Base-by-base conservation (phyloP, 176 grass and related monocot species). In the Eragrostis curvula region DNA sequence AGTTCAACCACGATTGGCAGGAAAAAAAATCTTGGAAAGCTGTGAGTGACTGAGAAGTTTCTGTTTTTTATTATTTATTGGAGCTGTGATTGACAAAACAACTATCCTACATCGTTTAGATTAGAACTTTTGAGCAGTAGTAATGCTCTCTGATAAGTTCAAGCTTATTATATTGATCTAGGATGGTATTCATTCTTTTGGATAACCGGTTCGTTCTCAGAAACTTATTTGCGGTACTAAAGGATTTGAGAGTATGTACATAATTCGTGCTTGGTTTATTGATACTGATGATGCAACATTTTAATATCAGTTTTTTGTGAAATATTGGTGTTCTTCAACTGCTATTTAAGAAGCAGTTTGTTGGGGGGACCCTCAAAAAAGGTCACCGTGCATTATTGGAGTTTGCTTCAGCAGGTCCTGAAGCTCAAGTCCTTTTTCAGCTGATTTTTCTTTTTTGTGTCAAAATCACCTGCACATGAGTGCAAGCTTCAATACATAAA, bases 401-500 rank as follows among this genome's bases (percentile, higher is more conserved):
- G 85, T 68, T 75, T 69, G 71, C 63, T 82, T 87, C 28, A 87
- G 85, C 71, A 75, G 52, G 9, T 82, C 79, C 71, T 76, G 71
- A 67, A 76, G 85, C 71, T 69, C 85, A 75, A 51, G 42, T 52
- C 63, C 64, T 44, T 81, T 87, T 87, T 69, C 78, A 87, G 81
- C 78, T 82, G 51, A 75, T 62, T 87, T 81, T 82, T 63, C 79
- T 53, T 72, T 82, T 40, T 81, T 81, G 78, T 75, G 23, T 77
- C 85, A 87, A 82, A 70, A 75, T 87, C 64, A 87, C 85, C 85
- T 87, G 79, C 85, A 87, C 79, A 87, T 45, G 70, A 87, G 79
- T 87, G 85, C 85, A 87, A 76, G 85, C 78, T 69, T 82, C 71
- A 87, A 87, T 81, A 75, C 42, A 82, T 51, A 82, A 70, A 75